phyloP scores from a whole-genome alignment of 2,329 filamentous ascomycete genomes.

The Thelonectria rubi region DNA sequence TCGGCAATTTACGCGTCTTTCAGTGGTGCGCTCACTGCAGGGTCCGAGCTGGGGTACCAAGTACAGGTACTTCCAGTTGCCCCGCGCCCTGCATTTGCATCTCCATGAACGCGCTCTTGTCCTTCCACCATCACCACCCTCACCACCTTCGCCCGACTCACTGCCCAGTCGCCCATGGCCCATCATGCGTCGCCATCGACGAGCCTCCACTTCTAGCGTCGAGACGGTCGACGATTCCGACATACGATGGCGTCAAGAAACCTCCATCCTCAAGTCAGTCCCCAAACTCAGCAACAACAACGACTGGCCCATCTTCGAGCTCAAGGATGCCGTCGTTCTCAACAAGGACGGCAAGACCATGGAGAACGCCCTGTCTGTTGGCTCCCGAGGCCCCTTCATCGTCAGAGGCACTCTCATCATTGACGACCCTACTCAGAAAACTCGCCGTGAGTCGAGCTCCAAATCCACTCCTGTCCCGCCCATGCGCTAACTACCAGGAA shows the following conservation, averaged over 20 bases:
- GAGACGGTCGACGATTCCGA: slow-evolving; percentile 53
- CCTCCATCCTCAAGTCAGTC: slow-evolving; percentile 45
- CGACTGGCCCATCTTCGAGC: slow-evolving; percentile 69
- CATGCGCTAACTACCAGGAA: slow-evolving; percentile 33
- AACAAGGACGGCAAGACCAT: slow-evolving; percentile 61
- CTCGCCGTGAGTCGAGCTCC: slow-evolving; percentile 47
- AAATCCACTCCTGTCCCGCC: not conserved
- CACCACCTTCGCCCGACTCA: not conserved
- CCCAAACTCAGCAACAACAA: slow-evolving; percentile 48
- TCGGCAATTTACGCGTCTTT: not conserved
- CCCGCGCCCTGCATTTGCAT: not conserved
- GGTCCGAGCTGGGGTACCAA: too few species aligned
- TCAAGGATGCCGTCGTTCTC: slow-evolving; percentile 69
- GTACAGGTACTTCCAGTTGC: not conserved
- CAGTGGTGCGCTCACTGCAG: not conserved
- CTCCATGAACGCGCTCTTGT: not conserved
- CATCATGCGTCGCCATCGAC: slow-evolving; percentile 54
- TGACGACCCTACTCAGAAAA: slow-evolving; percentile 52
- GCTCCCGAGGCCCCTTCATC: slow-evolving; percentile 66
- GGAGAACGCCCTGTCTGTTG: slow-evolving; percentile 69
- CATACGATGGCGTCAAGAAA: slow-evolving; percentile 48
- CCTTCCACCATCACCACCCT: not conserved
- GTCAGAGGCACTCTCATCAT: slow-evolving; percentile 68
- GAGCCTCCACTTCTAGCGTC: slow-evolving; percentile 56
- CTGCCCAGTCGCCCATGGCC: slow-evolving; percentile 25